Base-by-base conservation (phyloP, 2,329 filamentous ascomycete genomes). In the Sporothrix globosa region DNA sequence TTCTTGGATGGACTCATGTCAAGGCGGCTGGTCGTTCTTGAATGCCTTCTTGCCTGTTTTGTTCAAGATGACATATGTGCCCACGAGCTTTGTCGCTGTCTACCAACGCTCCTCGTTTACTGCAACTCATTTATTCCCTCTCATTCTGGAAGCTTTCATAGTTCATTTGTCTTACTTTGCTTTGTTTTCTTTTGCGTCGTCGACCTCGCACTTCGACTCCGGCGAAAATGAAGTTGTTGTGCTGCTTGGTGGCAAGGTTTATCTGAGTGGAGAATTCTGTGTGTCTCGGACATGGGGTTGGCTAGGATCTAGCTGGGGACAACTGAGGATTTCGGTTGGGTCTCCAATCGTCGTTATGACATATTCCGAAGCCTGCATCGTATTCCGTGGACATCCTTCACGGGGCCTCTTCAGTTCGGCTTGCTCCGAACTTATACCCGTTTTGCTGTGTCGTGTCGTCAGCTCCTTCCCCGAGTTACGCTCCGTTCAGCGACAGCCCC, bases 161-260 rank as follows among this genome's bases (percentile, higher is more conserved):
- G 7, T 61, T 4, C 6, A 21, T 21, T 34, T 5, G 13, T 1
- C 39, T 58, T 41, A 5, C 14, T 44, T 19, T 17, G 1, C 13
- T 48, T 17, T 48, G 14, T n/a, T 21, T 24, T 19, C 52, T 54
- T 27, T 56, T 13, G 27, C 44, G 14, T 56, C 11, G 9, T 56
- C 13, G 9, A 34, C 53, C 13, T n/a, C 14, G 5, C 19, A 41
- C 30, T 44, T n/a, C 56, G 34, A 61, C 34, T 11, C 34, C n/a
- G 34, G 56, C 34, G 56, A 44, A 61, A 34, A 44, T 13, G 34
- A 61, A 44, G 56, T n/a, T 34, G 56, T 24, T 61, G 44, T 61
- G 56, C 56, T 44, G 34, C 19, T 41, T 60, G 34, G 34, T n/a
- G 19, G 56, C n/a, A 21, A 60, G 54, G 30, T 11, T 19, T n/a